These are phyloP conservation scores for Mariannaea elegans DNA, from an alignment of 2,329 filamentous ascomycete genomes.

Conservation along the genomic window DNA sequence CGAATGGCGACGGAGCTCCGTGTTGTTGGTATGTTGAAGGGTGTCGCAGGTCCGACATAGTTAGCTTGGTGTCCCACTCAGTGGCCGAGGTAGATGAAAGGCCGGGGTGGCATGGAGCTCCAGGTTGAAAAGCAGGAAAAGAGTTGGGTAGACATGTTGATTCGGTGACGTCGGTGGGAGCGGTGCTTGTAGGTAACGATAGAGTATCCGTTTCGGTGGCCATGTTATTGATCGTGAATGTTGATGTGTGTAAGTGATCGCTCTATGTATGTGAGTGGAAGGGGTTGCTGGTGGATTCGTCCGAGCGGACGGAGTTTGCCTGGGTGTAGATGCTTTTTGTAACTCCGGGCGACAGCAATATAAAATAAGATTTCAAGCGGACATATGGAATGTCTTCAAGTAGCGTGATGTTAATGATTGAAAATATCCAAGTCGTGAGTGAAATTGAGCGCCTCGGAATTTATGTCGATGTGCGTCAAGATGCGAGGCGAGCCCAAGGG, in stretches of 20 bases:
- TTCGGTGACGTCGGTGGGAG: conserved; percentile 43
- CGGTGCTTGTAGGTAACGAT: conserved; percentile 44
- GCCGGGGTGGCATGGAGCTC: conserved; percentile 23
- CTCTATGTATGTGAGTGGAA: neutral
- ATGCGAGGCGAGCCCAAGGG: too few relatives aligned
- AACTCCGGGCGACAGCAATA: too few relatives aligned
- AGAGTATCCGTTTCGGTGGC: conserved; percentile 46
- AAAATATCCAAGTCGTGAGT: too few relatives aligned
- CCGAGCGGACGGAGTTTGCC: neutral
- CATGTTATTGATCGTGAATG: conserved; percentile 32
- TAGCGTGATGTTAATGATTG: too few relatives aligned
- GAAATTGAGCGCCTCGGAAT: too few relatives aligned
- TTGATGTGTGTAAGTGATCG: neutral
- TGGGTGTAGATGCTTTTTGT: too few relatives aligned
- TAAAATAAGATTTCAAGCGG: too few relatives aligned
- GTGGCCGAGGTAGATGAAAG: conserved; percentile 23
- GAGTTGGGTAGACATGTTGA: conserved; percentile 39
- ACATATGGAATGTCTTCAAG: too few relatives aligned
- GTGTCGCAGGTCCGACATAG: conserved; percentile 29
- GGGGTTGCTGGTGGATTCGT: neutral
- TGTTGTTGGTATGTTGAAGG: conserved; percentile 21
- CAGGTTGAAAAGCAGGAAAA: conserved; percentile 24
- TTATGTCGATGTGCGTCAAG: too few relatives aligned
- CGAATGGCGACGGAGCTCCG: conserved; percentile 1
- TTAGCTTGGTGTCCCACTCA: conserved; percentile 44